A percentile compares a stretch with the other conserved stretches of the same genome.
Evolutionary conservation across 441 rosid species (phyloP).

Genomic region (Croton laevigatus): DNA sequence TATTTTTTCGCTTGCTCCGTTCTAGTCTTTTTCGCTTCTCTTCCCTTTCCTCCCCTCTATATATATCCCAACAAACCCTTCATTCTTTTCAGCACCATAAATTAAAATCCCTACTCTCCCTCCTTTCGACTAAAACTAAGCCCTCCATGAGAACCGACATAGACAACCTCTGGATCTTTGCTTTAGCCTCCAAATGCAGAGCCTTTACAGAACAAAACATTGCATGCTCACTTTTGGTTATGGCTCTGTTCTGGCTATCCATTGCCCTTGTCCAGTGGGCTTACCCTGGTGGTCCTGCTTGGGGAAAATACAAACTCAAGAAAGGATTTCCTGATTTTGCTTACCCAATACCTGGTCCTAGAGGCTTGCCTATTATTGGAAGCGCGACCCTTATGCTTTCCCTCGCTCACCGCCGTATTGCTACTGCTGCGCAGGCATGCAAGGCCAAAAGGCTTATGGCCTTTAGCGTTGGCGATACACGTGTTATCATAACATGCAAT

Average conservation of each 20-base stretch:
- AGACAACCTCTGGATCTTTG: slow-evolving; percentile 60
- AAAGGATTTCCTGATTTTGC: slow-evolving; percentile 10
- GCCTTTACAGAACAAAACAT: slow-evolving; percentile 40
- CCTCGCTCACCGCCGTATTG: slow-evolving; percentile 68
- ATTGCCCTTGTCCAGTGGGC: slow-evolving; percentile 55
- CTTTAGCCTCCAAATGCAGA: slow-evolving; percentile 55
- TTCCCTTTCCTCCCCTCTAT: not conserved
- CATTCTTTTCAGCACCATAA: not conserved
- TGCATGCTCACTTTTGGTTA: slow-evolving; percentile 39
- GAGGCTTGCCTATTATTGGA: slow-evolving; percentile 67
- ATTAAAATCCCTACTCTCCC: slow-evolving; percentile 19
- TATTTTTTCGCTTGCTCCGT: not conserved
- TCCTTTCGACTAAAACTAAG: not conserved
- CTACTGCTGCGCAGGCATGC: slow-evolving; percentile 40
- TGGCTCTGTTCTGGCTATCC: slow-evolving; percentile 40
- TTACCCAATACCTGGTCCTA: slow-evolving; percentile 65
- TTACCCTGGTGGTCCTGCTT: slow-evolving; percentile 89
- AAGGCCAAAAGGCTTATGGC: slow-evolving; percentile 75
- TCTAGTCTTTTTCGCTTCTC: too few relatives aligned
- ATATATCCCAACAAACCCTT: slow-evolving; percentile 6
- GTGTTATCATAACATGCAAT: slow-evolving; percentile 65
- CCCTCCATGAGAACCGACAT: slow-evolving; percentile 42
- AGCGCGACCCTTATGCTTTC: slow-evolving; percentile 65
- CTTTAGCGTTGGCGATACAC: slow-evolving; percentile 70
- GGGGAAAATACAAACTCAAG: slow-evolving; percentile 55